These are phyloP conservation scores for Chlorophyllum brunneum DNA, from an alignment of 768 basidiomycete species.

Conservation along the genomic window DNA sequence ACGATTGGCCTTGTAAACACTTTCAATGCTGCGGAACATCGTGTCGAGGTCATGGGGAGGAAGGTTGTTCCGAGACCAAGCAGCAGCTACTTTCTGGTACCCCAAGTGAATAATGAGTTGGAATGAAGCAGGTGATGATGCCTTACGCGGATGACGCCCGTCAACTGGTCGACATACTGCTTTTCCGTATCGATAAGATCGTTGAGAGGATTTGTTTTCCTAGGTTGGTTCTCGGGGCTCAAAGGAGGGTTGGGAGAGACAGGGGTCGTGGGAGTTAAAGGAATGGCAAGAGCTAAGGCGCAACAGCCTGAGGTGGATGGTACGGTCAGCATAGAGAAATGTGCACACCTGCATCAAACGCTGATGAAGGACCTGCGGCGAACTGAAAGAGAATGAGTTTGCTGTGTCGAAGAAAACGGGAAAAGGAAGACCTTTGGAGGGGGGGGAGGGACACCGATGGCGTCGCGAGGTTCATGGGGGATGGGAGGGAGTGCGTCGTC, in stretches of 20 bases:
- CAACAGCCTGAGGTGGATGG: conserved; percentile 11
- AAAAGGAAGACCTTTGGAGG: conserved; percentile 4
- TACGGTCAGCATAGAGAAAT: conserved; percentile 6
- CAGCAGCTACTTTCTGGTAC: conserved; percentile 88
- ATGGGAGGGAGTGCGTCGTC: conserved; percentile 1
- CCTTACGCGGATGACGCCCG: conserved; percentile 86
- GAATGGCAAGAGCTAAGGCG: conserved; percentile 21
- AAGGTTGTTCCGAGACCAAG: conserved; percentile 94
- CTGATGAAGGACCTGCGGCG: conserved; percentile 11
- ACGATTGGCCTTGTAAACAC: conserved; percentile 89
- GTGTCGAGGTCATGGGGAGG: conserved; percentile 88
- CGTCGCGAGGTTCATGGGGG: neutral
- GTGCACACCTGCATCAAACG: conserved; percentile 23
- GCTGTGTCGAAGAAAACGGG: neutral
- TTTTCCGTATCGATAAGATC: conserved; percentile 96
- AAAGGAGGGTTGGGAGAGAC: conserved; percentile 26
- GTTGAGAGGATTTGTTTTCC: conserved; percentile 75
- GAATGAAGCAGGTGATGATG: conserved; percentile 1
- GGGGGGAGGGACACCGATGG: conserved; percentile 1
- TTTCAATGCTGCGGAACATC: conserved; percentile 94
- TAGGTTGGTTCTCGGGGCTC: conserved; percentile 44
- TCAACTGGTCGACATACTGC: conserved; percentile 84
- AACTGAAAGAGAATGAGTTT: conserved; percentile 1
- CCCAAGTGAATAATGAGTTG: conserved; percentile 15
- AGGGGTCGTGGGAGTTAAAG: conserved; percentile 32